Evolutionary conservation across 768 basidiomycete genomes (phyloP), one percentile per base, ranked within the genome.

Genomic region (Fomitopsis serialis): DNA sequence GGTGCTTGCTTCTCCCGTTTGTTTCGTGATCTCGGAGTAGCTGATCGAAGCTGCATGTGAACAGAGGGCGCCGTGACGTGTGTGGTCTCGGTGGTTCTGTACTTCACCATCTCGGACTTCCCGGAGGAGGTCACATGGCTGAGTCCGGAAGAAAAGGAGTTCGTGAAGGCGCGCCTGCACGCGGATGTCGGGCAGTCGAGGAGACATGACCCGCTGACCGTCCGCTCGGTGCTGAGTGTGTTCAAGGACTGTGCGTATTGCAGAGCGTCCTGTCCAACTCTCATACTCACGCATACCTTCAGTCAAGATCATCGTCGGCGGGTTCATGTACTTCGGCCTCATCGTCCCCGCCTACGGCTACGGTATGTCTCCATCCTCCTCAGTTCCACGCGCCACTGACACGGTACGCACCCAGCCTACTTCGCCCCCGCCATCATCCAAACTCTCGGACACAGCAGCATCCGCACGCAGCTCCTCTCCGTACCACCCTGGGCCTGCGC

Each of bases 21-120:
- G 13, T 17, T 49, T 10, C 23, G 19, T 15, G 23, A 22, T 2
- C 25, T 52, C 27, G 21, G n/a, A 45, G 22, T 34, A 6, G 24
- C n/a, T 10, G 36, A 54, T 42, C 46, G 24, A 4, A 21, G n/a
- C n/a, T n/a, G n/a, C n/a, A n/a, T n/a, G 32, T 37, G n/a, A 1
- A 25, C 58, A 66, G 71, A 74, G 61, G 74, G 74, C 2, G 27
- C 67, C 4, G 57, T 69, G 46, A 75, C 74, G 4, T 64, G 64
- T 17, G 56, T 73, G 8, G 59, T 68, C 42, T 70, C 67, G 6
- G 37, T 64, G 36, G 44, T 61, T 17, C 59, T 68, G 15, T 71
- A 57, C 65, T 70, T 69, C 61, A 37, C 71, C 45, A 63, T 74
- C 45, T 66, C 73, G 1, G 62, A 67, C 45, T 65, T 68, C 50